phyloP scores from a whole-genome alignment of 306 rosid species.

The Lathyrus oleraceus region DNA sequence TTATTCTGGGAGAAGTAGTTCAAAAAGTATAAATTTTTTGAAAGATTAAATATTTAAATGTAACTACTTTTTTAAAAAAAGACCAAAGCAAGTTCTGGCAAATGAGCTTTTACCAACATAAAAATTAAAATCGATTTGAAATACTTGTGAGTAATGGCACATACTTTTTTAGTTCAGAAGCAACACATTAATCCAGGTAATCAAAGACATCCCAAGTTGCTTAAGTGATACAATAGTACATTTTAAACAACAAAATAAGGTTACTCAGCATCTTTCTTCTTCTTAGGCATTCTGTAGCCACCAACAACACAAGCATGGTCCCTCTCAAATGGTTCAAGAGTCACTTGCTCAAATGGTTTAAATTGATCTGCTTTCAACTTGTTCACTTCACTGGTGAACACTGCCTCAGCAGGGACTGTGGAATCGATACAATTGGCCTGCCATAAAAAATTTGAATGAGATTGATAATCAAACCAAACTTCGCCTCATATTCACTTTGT shows the following conservation, averaged over 20 bases:
- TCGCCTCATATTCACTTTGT: no score
- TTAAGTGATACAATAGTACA: not conserved
- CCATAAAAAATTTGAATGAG: not conserved
- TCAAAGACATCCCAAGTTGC: not conserved
- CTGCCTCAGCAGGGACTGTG: constrained; percentile 74
- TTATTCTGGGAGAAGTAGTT: no score
- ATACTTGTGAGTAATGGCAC: no score
- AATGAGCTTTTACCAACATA: no score
- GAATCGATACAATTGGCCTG: constrained; percentile 96
- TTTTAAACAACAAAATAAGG: not conserved
- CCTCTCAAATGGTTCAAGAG: constrained; percentile 87
- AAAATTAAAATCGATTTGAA: no score
- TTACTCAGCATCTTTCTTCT: constrained; percentile 48
- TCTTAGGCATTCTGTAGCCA: constrained; percentile 67
- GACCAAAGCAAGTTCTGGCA: no score
- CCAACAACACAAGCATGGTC: constrained; percentile 98
- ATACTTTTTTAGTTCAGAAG: no score
- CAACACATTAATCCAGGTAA: not conserved
- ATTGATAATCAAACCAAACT: not conserved
- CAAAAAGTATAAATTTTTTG: no score
- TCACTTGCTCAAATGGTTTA: constrained; percentile 83
- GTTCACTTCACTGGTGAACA: constrained; percentile 75
- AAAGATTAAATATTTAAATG: no score
- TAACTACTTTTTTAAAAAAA: no score
- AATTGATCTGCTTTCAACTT: constrained; percentile 85